Evolutionary conservation across 306 rosid genomes (phyloP), one percentile per base, ranked within the genome.

Genomic region (Prunus padus): DNA sequence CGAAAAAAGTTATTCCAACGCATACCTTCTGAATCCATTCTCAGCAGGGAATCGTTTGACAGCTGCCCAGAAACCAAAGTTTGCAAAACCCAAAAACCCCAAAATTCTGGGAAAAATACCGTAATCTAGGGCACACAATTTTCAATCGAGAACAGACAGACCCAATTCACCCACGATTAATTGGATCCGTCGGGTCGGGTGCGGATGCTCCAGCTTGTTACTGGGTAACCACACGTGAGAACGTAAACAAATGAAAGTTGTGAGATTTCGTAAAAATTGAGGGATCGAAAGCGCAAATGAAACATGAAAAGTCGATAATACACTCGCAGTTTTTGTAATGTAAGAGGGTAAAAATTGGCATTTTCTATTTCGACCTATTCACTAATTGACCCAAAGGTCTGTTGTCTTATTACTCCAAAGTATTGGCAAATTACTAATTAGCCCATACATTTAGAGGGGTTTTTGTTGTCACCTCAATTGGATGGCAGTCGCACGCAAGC

Each of bases 11-110:
- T 31, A 74, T 16, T 45, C 37, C 7, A 69, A 61, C 64, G 68
- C 65, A 33, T 52, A 85, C 97, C 96, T 81, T 92, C 96, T 2
- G 89, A 74, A 79, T 92, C 97, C 97, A 92, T 92, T 77, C 81
- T 76, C 44, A 19, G 71, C 50, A 65, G 42, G 77, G 75, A 45
- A 75, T 69, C 40, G 22, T 2, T 72, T 2, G 50, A 37, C 10
- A 67, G 56, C 26, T 60, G 44, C 75, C 46, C 70, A 52, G 46
- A 26, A 63, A 51, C 40, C 73, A 4, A 54, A 63, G 26, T 54
- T 44, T 3, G 6, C 26, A 65, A 64, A 86, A 71, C 79, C 77
- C 82, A 37, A 81, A 86, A 26, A 67, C 52, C 81, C 78, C 75
- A 26, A 59, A 74, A 23, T 57, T 30, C 3, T 15, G 47, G 12